These are phyloP conservation scores for Phytophthora pini DNA, from an alignment of 352 stramenopile genomes.

Conservation along the genomic window DNA sequence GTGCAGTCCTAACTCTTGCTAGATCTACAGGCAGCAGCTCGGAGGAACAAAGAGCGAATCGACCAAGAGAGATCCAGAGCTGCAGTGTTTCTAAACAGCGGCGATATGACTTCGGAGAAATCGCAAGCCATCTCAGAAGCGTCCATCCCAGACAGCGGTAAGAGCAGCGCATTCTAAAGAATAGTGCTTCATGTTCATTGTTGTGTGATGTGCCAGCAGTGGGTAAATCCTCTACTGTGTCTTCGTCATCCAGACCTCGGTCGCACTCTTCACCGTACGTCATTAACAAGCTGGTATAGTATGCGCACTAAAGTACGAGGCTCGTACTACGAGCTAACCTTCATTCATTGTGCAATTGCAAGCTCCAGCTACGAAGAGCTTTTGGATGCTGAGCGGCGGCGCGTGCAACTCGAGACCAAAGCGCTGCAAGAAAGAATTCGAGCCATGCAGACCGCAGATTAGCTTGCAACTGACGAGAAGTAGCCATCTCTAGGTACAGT, in stretches of 20 bases:
- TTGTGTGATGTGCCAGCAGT: neutral
- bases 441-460: constrained; percentile 27
- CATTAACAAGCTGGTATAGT: neutral
- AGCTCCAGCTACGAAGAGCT: constrained; percentile 52
- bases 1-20: neutral
- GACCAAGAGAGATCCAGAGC: constrained; percentile 45
- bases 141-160: constrained; percentile 3
- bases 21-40: constrained; percentile 50
- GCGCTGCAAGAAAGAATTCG: constrained; percentile 65
- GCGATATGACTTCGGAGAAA: neutral
- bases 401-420: constrained; percentile 59
- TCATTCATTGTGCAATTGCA: constrained; percentile 2
- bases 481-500: too few relatives aligned
- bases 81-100: constrained; percentile 32
- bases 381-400: constrained; percentile 46
- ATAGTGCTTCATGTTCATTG: too few relatives aligned
- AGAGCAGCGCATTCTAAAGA: neutral
- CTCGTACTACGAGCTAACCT: neutral
- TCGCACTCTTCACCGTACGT: constrained; percentile 25
- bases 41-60: constrained; percentile 59
- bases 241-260: constrained; percentile 4
- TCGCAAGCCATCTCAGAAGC: neutral
- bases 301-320: too few relatives aligned
- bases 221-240: neutral
- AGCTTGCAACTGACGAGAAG: neutral